Conservation (phyloP, 1,284 basidiomycete species). For the Cryptococcus jaspeensis region DNA sequence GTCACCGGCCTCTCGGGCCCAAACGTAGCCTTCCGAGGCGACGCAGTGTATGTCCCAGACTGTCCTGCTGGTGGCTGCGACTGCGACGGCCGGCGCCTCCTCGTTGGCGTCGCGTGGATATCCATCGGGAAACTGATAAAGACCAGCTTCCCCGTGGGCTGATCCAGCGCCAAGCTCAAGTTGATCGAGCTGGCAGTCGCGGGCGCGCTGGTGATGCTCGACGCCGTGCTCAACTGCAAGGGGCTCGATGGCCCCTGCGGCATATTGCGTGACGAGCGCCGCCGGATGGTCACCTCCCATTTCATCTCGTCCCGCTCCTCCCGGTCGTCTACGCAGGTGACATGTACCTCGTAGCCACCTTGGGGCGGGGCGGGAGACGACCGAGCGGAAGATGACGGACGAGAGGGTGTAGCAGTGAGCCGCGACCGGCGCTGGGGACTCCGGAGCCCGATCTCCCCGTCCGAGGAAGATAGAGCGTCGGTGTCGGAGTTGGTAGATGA, state of each 20-base stretch:
- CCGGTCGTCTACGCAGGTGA: slow-evolving; percentile 22
- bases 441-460: slow-evolving; percentile 7
- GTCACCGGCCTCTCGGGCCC: neutral
- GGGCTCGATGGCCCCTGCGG: slow-evolving; percentile 6
- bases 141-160: slow-evolving; percentile 40
- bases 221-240: slow-evolving; percentile 12
- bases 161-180: slow-evolving; percentile 37
- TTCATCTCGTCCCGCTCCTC: slow-evolving; percentile 29
- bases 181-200: slow-evolving; percentile 36
- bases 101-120: slow-evolving; percentile 29
- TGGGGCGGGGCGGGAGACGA: neutral
- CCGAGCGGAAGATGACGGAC: slow-evolving; percentile 1
- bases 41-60: neutral
- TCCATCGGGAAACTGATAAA: slow-evolving; percentile 40
- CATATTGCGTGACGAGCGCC: neutral
- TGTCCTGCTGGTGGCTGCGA: neutral
- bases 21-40: neutral
- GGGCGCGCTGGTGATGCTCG: slow-evolving; percentile 9
- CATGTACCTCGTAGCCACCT: slow-evolving; percentile 32
- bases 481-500: slow-evolving; percentile 8
- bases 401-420: slow-evolving; percentile 9
- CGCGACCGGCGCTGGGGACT: slow-evolving; percentile 1
- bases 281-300: slow-evolving; percentile 39
- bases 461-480: slow-evolving; percentile 7
- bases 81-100: neutral